A percentile compares a stretch with the other conserved stretches of the same genome.
These are phyloP conservation scores for Colletotrichum sp. DNA, from an alignment of 2,329 filamentous ascomycete species.

Conservation along the genomic window DNA sequence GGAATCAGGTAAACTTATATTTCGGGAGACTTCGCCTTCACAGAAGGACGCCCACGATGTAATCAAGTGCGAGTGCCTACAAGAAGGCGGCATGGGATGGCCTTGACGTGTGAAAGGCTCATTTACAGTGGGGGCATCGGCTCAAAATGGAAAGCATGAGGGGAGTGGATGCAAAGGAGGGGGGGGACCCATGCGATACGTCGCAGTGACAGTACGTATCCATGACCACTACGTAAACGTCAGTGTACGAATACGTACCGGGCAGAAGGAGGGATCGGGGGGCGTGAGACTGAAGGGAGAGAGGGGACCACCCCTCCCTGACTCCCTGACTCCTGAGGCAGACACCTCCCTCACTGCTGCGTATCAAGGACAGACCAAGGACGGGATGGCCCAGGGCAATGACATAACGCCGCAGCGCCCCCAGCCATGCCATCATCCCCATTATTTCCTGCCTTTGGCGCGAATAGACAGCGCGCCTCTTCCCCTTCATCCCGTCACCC, in stretches of 20 bases:
- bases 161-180: background rate
- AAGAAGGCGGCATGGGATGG: conserved; percentile 1
- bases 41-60: conserved; percentile 13
- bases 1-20: conserved; percentile 11
- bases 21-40: conserved; percentile 11
- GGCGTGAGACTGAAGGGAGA: background rate
- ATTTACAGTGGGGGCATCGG: conserved; percentile 10
- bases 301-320: background rate
- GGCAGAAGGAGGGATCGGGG: background rate
- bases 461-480: conserved; percentile 1
- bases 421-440: conserved; percentile 20
- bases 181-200: conserved; percentile 15
- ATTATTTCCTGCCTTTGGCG: background rate
- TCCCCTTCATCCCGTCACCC: conserved; percentile 6
- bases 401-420: conserved; percentile 18
- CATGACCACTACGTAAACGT: background rate
- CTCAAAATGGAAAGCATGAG: conserved; percentile 18
- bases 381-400: background rate
- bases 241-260: background rate
- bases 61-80: conserved; percentile 1
- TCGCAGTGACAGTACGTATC: background rate
- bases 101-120: conserved; percentile 22
- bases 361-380: background rate
- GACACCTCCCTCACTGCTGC: background rate
- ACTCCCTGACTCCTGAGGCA: background rate